These are phyloP conservation scores for Fusarium pseudocircinatum DNA, from an alignment of 2,329 filamentous ascomycete species.

Conservation along the genomic window DNA sequence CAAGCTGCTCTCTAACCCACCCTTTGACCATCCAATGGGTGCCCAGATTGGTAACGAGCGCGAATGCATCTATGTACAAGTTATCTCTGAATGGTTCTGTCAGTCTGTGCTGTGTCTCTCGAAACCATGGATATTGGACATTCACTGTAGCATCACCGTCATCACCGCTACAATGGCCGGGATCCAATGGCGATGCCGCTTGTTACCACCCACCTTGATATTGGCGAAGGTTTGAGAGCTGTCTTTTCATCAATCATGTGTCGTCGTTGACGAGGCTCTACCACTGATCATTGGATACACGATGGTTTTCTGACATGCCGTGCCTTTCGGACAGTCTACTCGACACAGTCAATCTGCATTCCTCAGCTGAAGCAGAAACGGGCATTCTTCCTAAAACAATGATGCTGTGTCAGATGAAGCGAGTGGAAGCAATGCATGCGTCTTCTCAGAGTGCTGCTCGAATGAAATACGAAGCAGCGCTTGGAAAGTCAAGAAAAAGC, in stretches of 20 bases:
- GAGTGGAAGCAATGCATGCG: conserved; percentile 1
- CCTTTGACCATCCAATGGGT: conserved; percentile 2
- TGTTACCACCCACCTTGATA: conserved; percentile 7
- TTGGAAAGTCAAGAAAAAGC: conserved; percentile 21
- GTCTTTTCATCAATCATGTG: conserved; percentile 6
- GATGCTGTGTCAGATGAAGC: conserved; percentile 6
- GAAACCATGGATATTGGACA: neutral
- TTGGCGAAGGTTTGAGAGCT: neutral
- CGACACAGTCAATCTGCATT: conserved; percentile 14
- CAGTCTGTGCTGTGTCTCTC: neutral
- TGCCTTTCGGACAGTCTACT: neutral
- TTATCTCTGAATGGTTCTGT: neutral
- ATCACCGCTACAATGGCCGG: conserved; percentile 21
- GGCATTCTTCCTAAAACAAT: conserved; percentile 12
- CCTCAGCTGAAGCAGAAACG: conserved; percentile 21
- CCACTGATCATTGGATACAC: neutral
- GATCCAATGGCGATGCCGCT: conserved; percentile 1
- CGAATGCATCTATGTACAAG: conserved; percentile 33
- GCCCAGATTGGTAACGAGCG: conserved; percentile 43
- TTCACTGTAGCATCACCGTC: conserved; percentile 32
- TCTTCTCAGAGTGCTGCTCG: conserved; percentile 7
- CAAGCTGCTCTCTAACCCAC: conserved; percentile 15
- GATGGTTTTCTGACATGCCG: conserved; percentile 11
- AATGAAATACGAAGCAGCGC: conserved; percentile 12
- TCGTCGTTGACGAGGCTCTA: neutral